Percentiles rank a stretch among this genome's conserved stretches.
Conservation (phyloP, 768 basidiomycete species). For the Leccinum boreale region DNA sequence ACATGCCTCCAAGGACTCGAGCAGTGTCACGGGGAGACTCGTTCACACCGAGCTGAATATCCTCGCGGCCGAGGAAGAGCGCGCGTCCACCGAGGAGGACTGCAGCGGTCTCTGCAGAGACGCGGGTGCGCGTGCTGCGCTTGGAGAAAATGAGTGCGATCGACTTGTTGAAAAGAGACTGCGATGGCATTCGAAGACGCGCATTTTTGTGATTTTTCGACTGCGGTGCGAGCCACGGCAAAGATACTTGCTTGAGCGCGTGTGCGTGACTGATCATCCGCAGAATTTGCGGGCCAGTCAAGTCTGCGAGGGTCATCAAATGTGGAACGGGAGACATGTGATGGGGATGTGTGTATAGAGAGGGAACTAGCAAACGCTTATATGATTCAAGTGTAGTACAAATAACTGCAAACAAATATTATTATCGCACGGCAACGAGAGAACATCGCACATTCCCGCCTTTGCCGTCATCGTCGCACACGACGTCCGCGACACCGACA, state of each 20-base stretch:
- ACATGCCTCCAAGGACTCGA: slow-evolving; percentile 90
- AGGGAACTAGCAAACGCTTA: background rate
- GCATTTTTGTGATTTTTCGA: slow-evolving; percentile 26
- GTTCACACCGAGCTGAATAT: slow-evolving; percentile 96
- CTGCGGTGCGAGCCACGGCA: slow-evolving; percentile 67
- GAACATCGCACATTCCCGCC: slow-evolving; percentile 2
- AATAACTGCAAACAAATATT: background rate
- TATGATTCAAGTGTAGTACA: background rate
- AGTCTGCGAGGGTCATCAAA: slow-evolving; percentile 87
- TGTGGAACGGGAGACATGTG: slow-evolving; percentile 50
- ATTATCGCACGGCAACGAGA: background rate
- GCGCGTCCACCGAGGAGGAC: slow-evolving; percentile 81
- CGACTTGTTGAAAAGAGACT: slow-evolving; percentile 76
- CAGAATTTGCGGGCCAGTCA: slow-evolving; percentile 70
- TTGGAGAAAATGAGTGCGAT: slow-evolving; percentile 92
- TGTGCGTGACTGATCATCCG: slow-evolving; percentile 63
- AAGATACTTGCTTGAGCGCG: slow-evolving; percentile 56
- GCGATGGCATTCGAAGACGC: slow-evolving; percentile 58
- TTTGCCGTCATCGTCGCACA: slow-evolving; percentile 2
- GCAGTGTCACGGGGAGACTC: slow-evolving; percentile 83
- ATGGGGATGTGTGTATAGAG: background rate
- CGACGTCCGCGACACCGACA: slow-evolving; percentile 11
- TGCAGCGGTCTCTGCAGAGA: slow-evolving; percentile 83
- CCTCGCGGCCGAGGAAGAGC: slow-evolving; percentile 83
- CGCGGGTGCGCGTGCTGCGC: slow-evolving; percentile 86